Conservation (phyloP, 768 basidiomycete genomes). For the Kondoa subrosea region DNA sequence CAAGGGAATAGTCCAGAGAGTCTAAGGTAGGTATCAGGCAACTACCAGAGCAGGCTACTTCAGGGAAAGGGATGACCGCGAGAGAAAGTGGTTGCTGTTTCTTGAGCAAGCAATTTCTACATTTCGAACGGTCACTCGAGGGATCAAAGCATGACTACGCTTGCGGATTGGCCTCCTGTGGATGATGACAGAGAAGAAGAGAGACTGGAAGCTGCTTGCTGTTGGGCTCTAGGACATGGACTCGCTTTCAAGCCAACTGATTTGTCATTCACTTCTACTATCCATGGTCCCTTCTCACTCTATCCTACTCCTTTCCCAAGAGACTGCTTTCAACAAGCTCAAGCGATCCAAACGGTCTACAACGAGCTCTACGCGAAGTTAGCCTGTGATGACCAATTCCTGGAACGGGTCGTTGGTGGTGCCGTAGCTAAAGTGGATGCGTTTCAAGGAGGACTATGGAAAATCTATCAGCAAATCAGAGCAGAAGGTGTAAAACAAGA, state of each 20-base stretch:
- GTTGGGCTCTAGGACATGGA: constrained; percentile 69
- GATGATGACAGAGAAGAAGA: not conserved
- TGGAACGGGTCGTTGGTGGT: constrained; percentile 71
- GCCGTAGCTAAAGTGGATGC: constrained; percentile 65
- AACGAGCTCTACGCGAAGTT: constrained; percentile 72
- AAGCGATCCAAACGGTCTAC: constrained; percentile 54
- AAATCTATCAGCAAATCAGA: constrained; percentile 59
- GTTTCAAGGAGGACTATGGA: constrained; percentile 74
- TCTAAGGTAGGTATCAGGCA: not conserved
- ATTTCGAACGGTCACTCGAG: not conserved
- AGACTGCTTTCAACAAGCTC: constrained; percentile 48
- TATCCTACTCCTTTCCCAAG: constrained; percentile 76
- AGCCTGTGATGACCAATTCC: constrained; percentile 57
- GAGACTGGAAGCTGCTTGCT: constrained; percentile 35
- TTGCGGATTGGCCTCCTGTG: constrained; percentile 15
- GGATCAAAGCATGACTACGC: not conserved
- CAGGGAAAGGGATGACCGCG: not conserved
- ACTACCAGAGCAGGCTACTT: not conserved
- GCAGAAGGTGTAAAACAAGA: constrained; percentile 50
- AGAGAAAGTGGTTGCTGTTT: not conserved
- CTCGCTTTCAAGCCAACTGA: constrained; percentile 57
- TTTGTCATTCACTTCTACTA: constrained; percentile 41
- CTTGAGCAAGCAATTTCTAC: not conserved
- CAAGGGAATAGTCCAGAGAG: too few relatives aligned
- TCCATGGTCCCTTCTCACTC: constrained; percentile 77